phyloP scores from a whole-genome alignment of 2,329 filamentous ascomycete species.

The Biscogniauxia marginata region DNA sequence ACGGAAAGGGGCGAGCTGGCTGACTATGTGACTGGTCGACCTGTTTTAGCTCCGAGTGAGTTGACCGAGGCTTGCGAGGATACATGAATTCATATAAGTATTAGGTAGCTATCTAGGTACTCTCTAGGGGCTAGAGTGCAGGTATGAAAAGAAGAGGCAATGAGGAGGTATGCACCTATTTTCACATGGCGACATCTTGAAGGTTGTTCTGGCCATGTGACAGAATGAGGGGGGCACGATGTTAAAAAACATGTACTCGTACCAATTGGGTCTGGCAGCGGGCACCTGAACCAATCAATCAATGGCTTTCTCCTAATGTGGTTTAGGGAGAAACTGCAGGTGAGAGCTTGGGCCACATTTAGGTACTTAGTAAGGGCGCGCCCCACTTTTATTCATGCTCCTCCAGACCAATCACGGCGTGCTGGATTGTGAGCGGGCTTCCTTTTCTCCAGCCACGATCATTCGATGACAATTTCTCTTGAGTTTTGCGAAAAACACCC shows the following conservation, averaged over 20 bases:
- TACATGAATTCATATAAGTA: too few relatives aligned
- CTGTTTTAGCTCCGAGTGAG: too few relatives aligned
- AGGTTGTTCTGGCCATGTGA: background rate
- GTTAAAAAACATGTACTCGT: background rate
- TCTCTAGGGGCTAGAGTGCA: too few relatives aligned
- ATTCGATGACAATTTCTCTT: background rate
- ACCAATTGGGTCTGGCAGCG: too few relatives aligned
- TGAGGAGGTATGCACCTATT: background rate
- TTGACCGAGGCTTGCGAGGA: too few relatives aligned
- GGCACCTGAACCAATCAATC: too few relatives aligned
- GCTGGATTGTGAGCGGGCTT: background rate
- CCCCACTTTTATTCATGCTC: background rate
- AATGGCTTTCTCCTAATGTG: too few relatives aligned
- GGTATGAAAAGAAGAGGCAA: too few relatives aligned
- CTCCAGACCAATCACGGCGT: background rate
- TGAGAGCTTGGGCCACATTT: background rate
- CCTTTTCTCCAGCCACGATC: constrained; percentile 1
- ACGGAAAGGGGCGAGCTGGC: too few relatives aligned
- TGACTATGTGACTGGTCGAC: too few relatives aligned
- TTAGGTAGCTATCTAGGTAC: too few relatives aligned
- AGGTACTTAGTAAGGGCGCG: background rate
- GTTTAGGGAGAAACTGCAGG: too few relatives aligned
- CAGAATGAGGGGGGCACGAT: background rate
- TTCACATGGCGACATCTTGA: background rate
- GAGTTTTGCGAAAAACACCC: background rate